Percentiles rank a stretch among this genome's conserved stretches.
These are phyloP conservation scores for Mrakiaceae sp. DNA, from an alignment of 1,284 basidiomycete species.

Conservation along the genomic window DNA sequence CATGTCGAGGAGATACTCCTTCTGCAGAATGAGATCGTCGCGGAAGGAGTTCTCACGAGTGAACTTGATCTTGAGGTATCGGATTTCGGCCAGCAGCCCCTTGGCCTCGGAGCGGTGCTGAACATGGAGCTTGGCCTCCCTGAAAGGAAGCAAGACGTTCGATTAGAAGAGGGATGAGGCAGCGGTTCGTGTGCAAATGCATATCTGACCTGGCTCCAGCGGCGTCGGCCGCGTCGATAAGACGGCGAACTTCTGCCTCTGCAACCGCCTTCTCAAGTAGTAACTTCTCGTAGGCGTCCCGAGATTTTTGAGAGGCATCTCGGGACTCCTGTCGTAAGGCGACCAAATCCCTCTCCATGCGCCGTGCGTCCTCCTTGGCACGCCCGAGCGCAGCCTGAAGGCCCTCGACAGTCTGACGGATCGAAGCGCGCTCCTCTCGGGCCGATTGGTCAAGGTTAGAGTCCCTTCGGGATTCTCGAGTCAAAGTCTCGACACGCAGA, in stretches of 20 bases:
- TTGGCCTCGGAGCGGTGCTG: slow-evolving; percentile 77
- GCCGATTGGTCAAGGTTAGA: neutral
- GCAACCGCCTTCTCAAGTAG: no score
- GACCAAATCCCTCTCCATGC: no score
- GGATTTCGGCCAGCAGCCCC: slow-evolving; percentile 74
- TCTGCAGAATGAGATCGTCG: slow-evolving; percentile 72
- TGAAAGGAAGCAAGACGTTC: neutral
- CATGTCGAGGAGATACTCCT: slow-evolving; percentile 48
- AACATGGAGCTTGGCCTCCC: slow-evolving; percentile 18
- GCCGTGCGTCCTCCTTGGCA: no score
- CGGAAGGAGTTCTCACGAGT: slow-evolving; percentile 73
- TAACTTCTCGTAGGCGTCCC: no score
- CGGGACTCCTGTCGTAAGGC: no score
- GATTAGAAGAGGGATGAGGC: neutral
- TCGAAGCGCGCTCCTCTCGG: neutral
- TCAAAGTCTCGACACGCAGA: no score
- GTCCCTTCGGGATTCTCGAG: no score
- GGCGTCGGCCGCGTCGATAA: no score
- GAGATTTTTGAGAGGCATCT: no score
- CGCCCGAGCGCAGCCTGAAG: neutral
- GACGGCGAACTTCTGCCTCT: no score
- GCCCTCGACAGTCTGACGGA: neutral
- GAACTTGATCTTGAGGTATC: slow-evolving; percentile 84
- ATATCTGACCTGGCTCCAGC: no score
- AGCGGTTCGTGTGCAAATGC: neutral